Evolutionary conservation across 2,329 filamentous ascomycete species (phyloP), one percentile per base, ranked within the genome.

Genomic region (Aureobasidium sp.): DNA sequence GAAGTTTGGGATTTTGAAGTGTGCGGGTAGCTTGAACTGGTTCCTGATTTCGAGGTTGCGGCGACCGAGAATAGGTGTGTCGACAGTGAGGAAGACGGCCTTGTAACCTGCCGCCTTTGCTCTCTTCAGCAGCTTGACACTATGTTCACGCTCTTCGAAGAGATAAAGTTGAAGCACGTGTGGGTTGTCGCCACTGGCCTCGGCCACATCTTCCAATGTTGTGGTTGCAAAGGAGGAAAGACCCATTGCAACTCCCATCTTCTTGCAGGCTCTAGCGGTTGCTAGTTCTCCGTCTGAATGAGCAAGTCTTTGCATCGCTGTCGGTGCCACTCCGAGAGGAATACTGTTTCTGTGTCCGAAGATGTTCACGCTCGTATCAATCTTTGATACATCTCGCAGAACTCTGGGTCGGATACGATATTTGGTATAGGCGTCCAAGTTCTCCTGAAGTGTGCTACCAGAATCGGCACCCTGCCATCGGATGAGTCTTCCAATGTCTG

Each of bases 161-260:
- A 84, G 72, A 66, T 79, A 82, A 56, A 85, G 74, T 67, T 86
- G 83, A 67, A 85, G 78, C 26, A 77, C 77, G 64, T 80, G 79
- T 0, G 80, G 75, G 59, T 76, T 79, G 26, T 51, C 59, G 36
- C 78, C 74, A 0, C 43, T 63, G 1, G 59, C 66, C 39, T 71
- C 69, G 5, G 74, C 73, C 0, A 85, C 81, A 17, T 83, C 78
- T 67, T 84, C 82, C n/a, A 83, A 67, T 0, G 74, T 73, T 32
- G 73, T 75, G 5, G 76, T 82, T 2, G 81, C 74, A 63, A 78
- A 83, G 1, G 73, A 77, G 0, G 77, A 81, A 8, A 84, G 67
- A 0, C 76, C 80, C 80, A 82, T 82, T 55, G 72, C 68, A 8
- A 82, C 71, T 3, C 74, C 73, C 13, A 71, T 66, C 24, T 76